phyloP scores from a whole-genome alignment of 2,329 filamentous ascomycete species.

The Calonectria fujianensis region DNA sequence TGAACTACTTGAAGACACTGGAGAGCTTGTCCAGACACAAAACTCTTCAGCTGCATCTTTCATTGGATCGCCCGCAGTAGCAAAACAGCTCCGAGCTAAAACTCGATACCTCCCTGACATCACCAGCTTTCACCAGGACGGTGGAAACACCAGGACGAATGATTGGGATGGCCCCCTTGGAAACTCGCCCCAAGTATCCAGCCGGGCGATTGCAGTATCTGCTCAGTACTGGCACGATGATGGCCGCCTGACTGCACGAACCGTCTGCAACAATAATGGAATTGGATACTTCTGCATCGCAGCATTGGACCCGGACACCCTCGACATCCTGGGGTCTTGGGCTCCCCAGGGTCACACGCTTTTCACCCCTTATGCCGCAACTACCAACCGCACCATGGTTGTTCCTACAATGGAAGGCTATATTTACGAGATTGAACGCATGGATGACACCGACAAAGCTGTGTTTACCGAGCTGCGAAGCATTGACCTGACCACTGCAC shows the following conservation, averaged over 20 bases:
- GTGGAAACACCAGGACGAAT: slow-evolving; percentile 3
- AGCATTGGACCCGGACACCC: background rate
- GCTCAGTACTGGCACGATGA: slow-evolving; percentile 5
- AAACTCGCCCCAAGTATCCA: slow-evolving; percentile 3
- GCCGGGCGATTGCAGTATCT: background rate
- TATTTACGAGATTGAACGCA: slow-evolving; percentile 4
- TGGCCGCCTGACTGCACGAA: slow-evolving; percentile 2
- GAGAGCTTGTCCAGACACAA: background rate
- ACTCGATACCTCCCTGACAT: background rate
- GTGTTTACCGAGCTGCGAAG: slow-evolving; percentile 3
- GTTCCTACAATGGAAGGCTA: background rate
- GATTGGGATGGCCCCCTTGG: slow-evolving; percentile 11
- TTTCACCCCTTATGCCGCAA: background rate
- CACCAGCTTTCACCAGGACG: slow-evolving; percentile 10
- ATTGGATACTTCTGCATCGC: background rate
- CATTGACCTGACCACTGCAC: slow-evolving; percentile 1
- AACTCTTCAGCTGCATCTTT: slow-evolving; percentile 1
- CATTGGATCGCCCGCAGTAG: background rate
- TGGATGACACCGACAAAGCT: background rate
- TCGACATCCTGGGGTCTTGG: slow-evolving; percentile 1
- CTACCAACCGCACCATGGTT: slow-evolving; percentile 13
- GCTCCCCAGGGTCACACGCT: background rate
- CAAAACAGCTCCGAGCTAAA: slow-evolving; percentile 5
- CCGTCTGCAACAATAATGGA: background rate
- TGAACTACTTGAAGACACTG: background rate